phyloP scores from a whole-genome alignment of 257 asterid genomes.

The Paulownia fortunei region DNA sequence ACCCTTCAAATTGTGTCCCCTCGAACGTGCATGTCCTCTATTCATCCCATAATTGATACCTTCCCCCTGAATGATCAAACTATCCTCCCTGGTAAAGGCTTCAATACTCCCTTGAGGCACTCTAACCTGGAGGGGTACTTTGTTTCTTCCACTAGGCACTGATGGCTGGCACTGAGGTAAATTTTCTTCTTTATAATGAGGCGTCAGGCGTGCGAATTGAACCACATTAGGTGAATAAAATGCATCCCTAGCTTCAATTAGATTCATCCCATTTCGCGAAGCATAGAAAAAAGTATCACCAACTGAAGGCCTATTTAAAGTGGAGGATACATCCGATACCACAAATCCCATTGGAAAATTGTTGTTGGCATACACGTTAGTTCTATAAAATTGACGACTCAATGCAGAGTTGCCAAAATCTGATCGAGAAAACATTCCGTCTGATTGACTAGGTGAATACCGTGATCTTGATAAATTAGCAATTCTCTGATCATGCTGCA shows the following conservation, averaged over 20 bases:
- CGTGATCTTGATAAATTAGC: constrained; percentile 39
- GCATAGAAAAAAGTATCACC: constrained; percentile 37
- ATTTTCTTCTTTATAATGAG: constrained; percentile 39
- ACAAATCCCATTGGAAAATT: constrained; percentile 45
- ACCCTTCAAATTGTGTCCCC: constrained; percentile 35
- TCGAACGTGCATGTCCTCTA: constrained; percentile 40
- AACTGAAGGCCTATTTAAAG: constrained; percentile 37
- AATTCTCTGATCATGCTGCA: constrained; percentile 39
- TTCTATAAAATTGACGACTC: constrained; percentile 40
- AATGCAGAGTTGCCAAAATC: constrained; percentile 35
- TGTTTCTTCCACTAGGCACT: constrained; percentile 41
- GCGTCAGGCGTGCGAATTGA: constrained; percentile 36
- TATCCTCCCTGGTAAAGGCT: constrained; percentile 47
- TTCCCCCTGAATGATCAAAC: constrained; percentile 60
- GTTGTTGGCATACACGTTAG: constrained; percentile 35
- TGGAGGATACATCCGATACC: constrained; percentile 34
- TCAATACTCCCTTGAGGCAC: constrained; percentile 48
- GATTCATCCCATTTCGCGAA: constrained; percentile 45
- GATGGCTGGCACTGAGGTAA: constrained; percentile 35
- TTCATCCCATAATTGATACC: constrained; percentile 39
- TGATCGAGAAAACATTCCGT: constrained; percentile 39
- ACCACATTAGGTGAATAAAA: constrained; percentile 37
- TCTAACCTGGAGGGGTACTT: constrained; percentile 39
- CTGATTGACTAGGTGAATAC: constrained; percentile 34
- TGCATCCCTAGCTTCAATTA: constrained; percentile 38